These are phyloP conservation scores for Phytophthora rubi DNA, from an alignment of 352 stramenopile genomes.

Conservation along the genomic window DNA sequence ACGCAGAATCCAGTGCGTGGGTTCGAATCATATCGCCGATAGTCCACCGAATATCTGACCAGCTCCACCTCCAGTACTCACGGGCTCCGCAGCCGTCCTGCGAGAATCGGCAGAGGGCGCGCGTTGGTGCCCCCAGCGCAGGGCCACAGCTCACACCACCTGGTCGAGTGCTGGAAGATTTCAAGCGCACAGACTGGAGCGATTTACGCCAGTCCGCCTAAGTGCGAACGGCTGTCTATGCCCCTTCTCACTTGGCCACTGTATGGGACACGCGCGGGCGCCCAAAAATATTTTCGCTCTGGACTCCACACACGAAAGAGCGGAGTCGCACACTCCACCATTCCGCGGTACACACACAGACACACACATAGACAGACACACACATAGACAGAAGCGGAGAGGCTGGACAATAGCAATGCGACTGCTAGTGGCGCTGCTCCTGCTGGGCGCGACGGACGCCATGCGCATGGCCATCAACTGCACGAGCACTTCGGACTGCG, in stretches of 20 bases:
- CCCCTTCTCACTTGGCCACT: background rate
- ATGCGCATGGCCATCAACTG: conserved; percentile 59
- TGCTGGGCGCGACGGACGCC: conserved; percentile 14
- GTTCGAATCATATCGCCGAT: conserved; percentile 24
- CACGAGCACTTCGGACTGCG: conserved; percentile 64
- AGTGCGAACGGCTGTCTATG: background rate
- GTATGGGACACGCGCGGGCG: background rate
- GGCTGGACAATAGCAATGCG: conserved; percentile 11
- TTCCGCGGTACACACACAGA: background rate
- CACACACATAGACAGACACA: background rate
- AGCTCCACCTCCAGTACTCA: background rate
- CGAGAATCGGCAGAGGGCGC: background rate
- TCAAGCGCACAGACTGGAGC: background rate
- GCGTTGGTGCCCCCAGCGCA: too few relatives aligned
- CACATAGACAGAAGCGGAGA: background rate
- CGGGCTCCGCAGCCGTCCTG: background rate
- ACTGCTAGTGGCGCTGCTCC: conserved; percentile 15
- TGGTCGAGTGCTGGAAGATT: background rate
- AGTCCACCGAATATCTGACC: background rate
- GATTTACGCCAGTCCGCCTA: background rate
- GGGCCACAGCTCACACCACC: background rate
- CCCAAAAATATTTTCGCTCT: background rate
- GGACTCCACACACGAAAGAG: background rate
- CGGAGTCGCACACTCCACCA: background rate
- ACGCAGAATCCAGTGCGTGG: conserved; percentile 20